Evolutionary conservation across 148 eudicot species (phyloP), one percentile per base, ranked within the genome.

Genomic region (Arbutus unedo): DNA sequence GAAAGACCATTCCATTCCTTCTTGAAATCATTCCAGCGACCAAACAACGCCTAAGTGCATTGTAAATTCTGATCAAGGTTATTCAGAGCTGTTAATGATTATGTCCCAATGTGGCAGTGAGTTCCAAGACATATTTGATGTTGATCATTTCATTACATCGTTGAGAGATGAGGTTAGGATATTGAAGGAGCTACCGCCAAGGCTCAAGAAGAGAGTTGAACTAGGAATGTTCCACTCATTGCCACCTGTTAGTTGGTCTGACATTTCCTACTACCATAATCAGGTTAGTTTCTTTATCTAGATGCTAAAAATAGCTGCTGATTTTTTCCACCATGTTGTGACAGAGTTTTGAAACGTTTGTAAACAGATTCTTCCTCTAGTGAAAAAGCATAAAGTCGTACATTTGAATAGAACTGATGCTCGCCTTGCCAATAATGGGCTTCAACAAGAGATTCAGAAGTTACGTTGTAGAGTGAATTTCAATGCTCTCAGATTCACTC

Each of bases 191-290:
- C 86, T 93, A 7, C 96, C 96, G 2, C 88, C 92, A 3, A 86
- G 88, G 82, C 84, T 90, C 51, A 88, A 93, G 85, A 89, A 62
- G 59, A 84, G 96, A 85, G 88, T 88, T 68, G 90, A 91, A 82
- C 83, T 83, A 72, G 93, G 93, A 80, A 83, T 43, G 14, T 78
- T 80, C 76, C 86, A 87, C 83, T 91, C 94, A 10, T 79, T 93
- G 86, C 82, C 94, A 10, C 96, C 96, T 41, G 88, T 93, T 81
- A 93, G 96, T 83, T 93, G 96, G 96, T 93, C 96, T 19, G 89
- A 91, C 86, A 86, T 93, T 85, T 93, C 94, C 48, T 93, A 93
- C 83, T 93, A 93, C 86, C 93, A 88, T 15, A 72, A 89, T 67
- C 94, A 89, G 91, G 96, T 92, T 67, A 56, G 85, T 71, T 73